Conservation (phyloP, 352 stramenopile genomes). For the Pythium apleroticum region DNA sequence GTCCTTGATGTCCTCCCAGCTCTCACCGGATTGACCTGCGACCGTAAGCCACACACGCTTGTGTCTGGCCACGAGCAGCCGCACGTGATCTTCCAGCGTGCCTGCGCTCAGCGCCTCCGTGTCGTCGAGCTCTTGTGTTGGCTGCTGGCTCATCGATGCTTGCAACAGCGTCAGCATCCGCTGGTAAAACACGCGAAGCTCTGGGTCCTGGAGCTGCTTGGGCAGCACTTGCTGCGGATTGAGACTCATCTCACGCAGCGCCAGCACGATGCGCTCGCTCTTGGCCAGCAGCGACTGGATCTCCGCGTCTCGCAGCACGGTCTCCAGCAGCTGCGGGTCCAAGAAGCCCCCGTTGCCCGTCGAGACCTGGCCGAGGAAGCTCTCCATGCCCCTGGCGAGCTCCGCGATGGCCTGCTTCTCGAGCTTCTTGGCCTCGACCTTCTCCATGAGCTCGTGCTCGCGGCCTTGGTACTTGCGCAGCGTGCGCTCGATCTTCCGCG, state of each 20-base stretch:
- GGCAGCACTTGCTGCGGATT: slow-evolving; percentile 44
- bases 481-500: slow-evolving; percentile 25
- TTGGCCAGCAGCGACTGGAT: slow-evolving; percentile 42
- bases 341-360: slow-evolving; percentile 1
- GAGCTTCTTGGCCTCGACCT: slow-evolving; percentile 23
- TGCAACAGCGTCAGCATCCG: slow-evolving; percentile 39
- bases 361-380: slow-evolving; percentile 9
- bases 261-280: slow-evolving; percentile 43
- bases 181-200: slow-evolving; percentile 57
- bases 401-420: slow-evolving; percentile 20
- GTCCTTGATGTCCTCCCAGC: slow-evolving; percentile 36
- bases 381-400: slow-evolving; percentile 15
- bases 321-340: slow-evolving; percentile 42
- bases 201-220: slow-evolving; percentile 43
- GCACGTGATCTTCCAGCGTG: slow-evolving; percentile 43
- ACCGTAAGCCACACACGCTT: slow-evolving; percentile 16
- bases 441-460: slow-evolving; percentile 17
- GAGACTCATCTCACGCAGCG: slow-evolving; percentile 69
- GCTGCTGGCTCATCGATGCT: slow-evolving; percentile 2
- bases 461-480: slow-evolving; percentile 28
- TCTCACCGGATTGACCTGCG: slow-evolving; percentile 7
- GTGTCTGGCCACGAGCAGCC: slow-evolving; percentile 21
- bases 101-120: background rate
- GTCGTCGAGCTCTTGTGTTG: slow-evolving; percentile 10
- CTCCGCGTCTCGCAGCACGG: slow-evolving; percentile 44